Conservation (phyloP, 441 rosid species). For the Jatropha multifida region DNA sequence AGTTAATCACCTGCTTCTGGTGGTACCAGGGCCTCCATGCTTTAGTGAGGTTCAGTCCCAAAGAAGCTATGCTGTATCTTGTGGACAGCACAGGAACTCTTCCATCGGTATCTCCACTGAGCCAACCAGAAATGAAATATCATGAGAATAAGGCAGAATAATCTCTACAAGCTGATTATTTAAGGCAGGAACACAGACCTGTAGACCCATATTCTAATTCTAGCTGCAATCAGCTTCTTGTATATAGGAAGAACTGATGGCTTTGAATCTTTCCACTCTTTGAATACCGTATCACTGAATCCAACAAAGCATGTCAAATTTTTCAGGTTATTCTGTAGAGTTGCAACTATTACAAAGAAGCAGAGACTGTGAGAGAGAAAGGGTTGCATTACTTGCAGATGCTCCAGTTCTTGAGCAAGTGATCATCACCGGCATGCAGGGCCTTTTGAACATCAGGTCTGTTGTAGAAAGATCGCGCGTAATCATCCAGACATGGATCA, state of each 20-base stretch:
- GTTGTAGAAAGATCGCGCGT: constrained; percentile 70
- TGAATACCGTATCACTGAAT: constrained; percentile 44
- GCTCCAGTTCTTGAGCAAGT: constrained; percentile 63
- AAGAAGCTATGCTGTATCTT: constrained; percentile 60
- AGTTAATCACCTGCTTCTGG: constrained; percentile 56
- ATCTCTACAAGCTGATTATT: background rate
- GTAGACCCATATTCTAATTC: constrained; percentile 77
- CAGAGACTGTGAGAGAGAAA: background rate
- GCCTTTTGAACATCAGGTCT: constrained; percentile 77
- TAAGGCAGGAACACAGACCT: constrained; percentile 40
- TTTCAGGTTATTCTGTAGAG: background rate
- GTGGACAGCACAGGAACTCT: constrained; percentile 92
- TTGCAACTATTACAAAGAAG: no score
- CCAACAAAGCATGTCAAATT: background rate
- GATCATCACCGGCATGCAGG: constrained; percentile 69
- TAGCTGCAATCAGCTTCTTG: constrained; percentile 62
- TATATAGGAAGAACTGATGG: constrained; percentile 71
- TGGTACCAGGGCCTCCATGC: constrained; percentile 98
- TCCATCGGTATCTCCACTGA: constrained; percentile 97
- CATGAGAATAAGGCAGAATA: background rate
- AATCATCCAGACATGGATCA: constrained; percentile 77
- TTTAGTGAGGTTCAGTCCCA: constrained; percentile 62
- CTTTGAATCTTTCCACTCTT: constrained; percentile 45
- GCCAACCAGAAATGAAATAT: constrained; percentile 7
- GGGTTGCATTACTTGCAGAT: constrained; percentile 66